Percentiles rank a stretch among this genome's conserved stretches.
Conservation (phyloP, 177 flowering plant species). For the Vitis hybrid region DNA sequence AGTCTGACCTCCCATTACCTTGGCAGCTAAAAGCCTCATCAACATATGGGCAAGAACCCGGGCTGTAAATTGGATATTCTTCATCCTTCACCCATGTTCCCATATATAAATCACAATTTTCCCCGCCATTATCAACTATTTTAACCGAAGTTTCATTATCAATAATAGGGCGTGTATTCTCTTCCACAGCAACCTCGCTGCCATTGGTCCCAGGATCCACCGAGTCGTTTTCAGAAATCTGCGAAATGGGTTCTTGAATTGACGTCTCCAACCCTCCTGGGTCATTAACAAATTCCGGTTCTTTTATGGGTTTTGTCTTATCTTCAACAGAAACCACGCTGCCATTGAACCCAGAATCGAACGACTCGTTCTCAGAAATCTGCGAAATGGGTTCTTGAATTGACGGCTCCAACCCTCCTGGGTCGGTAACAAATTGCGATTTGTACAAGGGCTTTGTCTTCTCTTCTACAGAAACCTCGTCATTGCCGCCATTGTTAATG, state of each 20-base stretch:
- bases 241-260: not conserved
- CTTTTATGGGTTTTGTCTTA: no score
- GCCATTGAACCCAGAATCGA: no score
- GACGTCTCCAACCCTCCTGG: not conserved
- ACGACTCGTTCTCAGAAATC: no score
- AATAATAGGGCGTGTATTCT: conserved; percentile 13
- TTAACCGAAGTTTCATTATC: conserved; percentile 2
- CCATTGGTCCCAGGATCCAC: not conserved
- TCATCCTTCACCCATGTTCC: conserved; percentile 86
- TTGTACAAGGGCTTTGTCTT: no score
- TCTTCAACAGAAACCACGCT: no score
- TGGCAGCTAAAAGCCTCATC: conserved; percentile 88
- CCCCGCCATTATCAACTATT: conserved; percentile 9
- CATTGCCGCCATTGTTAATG: no score
- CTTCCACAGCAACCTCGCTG: not conserved
- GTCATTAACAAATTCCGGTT: not conserved
- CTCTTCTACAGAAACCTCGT: no score
- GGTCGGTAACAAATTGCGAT: no score
- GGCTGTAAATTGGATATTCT: conserved; percentile 60
- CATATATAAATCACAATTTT: conserved; percentile 59
- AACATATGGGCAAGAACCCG: conserved; percentile 81
- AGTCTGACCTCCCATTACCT: conserved; percentile 70
- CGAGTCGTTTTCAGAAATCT: not conserved
- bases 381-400: no score
- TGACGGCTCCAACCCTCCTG: no score